These are phyloP conservation scores for Quercus robur DNA, from an alignment of 306 rosid species.

Conservation along the genomic window DNA sequence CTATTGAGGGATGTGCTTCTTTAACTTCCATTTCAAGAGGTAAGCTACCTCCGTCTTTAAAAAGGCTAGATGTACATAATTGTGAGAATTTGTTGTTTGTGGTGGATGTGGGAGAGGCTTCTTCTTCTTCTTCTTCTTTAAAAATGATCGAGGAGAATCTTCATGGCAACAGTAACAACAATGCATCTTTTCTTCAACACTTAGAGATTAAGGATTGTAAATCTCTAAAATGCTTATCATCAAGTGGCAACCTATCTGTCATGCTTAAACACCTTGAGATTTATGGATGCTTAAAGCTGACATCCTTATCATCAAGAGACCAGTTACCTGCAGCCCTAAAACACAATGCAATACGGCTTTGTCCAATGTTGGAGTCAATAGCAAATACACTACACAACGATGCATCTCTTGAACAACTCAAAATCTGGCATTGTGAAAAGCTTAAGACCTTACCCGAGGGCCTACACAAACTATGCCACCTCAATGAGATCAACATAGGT, in stretches of 20 bases:
- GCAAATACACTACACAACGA: background rate
- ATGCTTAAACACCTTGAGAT: too few species aligned
- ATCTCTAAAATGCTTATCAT: background rate
- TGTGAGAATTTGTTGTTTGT: background rate
- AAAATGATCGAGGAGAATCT: background rate
- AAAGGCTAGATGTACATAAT: background rate
- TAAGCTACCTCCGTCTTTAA: constrained; percentile 7
- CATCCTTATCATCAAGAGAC: background rate
- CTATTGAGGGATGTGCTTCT: background rate
- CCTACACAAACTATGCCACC: background rate
- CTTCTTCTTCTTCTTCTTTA: too few species aligned
- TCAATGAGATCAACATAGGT: background rate
- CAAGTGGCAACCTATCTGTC: too few species aligned
- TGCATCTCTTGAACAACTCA: constrained; percentile 1
- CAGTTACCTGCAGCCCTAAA: constrained; percentile 12
- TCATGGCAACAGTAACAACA: background rate
- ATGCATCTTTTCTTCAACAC: background rate
- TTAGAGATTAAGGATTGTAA: background rate
- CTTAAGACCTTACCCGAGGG: constrained; percentile 15
- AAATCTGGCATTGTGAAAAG: constrained; percentile 13
- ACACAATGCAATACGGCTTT: background rate
- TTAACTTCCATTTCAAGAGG: background rate
- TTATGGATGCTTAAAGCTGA: too few species aligned
- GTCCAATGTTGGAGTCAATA: constrained; percentile 5
- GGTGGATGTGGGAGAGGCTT: background rate